These are phyloP conservation scores for Lagenidium sp. DNA, from an alignment of 352 stramenopile genomes.

Conservation along the genomic window DNA sequence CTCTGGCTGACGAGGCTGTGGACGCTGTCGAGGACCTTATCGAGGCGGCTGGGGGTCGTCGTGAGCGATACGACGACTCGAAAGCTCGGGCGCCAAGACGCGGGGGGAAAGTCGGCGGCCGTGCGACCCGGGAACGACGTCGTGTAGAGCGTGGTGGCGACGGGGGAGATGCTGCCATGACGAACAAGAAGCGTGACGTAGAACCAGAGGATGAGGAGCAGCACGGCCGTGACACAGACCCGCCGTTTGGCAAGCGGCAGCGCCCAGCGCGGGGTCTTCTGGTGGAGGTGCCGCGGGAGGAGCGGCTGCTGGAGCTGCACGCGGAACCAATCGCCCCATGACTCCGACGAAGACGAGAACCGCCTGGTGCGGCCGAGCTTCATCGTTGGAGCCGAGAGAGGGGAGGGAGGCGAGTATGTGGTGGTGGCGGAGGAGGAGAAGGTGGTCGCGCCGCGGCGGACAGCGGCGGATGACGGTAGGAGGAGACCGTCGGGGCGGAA, in stretches of 20 bases:
- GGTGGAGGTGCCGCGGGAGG: constrained; percentile 27
- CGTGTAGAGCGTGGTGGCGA: constrained; percentile 58
- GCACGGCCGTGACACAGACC: constrained; percentile 26
- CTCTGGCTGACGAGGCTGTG: constrained; percentile 45
- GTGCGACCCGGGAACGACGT: constrained; percentile 36
- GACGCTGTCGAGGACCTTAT: constrained; percentile 74
- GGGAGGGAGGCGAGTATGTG: too few species aligned
- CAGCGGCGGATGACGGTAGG: too few species aligned
- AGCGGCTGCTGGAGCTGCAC: constrained; percentile 59
- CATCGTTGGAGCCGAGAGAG: too few species aligned
- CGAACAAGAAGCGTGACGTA: constrained; percentile 60
- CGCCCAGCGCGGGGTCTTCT: constrained; percentile 4
- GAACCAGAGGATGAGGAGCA: constrained; percentile 25
- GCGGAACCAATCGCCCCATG: too few species aligned
- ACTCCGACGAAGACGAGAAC: too few species aligned
- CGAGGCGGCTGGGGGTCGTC: constrained; percentile 56
- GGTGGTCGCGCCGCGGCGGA: too few species aligned
- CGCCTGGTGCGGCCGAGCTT: too few species aligned
- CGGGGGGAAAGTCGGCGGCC: constrained; percentile 23
- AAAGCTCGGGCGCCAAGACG: constrained; percentile 52
- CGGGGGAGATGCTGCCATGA: constrained; percentile 70
- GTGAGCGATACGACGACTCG: constrained; percentile 78
- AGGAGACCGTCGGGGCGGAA: too few species aligned
- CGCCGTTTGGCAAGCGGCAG: constrained; percentile 3
- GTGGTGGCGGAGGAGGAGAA: too few species aligned